These are phyloP conservation scores for Domatiomyces catenatus DNA, from an alignment of 2,329 filamentous ascomycete species.

Conservation along the genomic window DNA sequence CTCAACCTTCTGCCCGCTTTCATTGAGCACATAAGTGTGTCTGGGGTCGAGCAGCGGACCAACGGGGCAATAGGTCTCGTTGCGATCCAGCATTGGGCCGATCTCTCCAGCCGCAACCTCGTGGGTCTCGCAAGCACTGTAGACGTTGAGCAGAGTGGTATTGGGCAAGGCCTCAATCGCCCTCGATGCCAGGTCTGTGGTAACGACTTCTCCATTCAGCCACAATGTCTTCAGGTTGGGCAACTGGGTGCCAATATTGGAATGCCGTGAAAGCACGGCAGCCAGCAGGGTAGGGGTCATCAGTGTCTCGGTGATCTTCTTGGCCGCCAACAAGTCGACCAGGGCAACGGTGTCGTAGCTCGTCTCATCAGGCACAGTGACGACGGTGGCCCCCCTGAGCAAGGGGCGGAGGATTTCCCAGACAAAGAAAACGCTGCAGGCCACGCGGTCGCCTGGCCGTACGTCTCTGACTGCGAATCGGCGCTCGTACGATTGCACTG, in stretches of 20 bases:
- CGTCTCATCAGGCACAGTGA: slow-evolving; percentile 57
- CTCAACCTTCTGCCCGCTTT: slow-evolving; percentile 49
- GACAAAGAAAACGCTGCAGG: slow-evolving; percentile 79
- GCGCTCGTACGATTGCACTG: slow-evolving; percentile 58
- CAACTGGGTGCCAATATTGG: slow-evolving; percentile 47
- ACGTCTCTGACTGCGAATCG: slow-evolving; percentile 57
- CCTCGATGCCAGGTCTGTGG: slow-evolving; percentile 57
- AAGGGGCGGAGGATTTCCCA: slow-evolving; percentile 72
- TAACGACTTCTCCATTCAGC: slow-evolving; percentile 73
- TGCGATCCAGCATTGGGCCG: slow-evolving; percentile 40
- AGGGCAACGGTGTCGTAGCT: slow-evolving; percentile 65
- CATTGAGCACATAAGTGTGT: slow-evolving; percentile 58
- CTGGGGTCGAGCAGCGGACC: slow-evolving; percentile 53
- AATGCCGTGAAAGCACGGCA: slow-evolving; percentile 55
- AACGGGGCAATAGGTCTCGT: slow-evolving; percentile 56
- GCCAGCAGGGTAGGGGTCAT: slow-evolving; percentile 71
- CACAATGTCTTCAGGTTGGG: slow-evolving; percentile 55
- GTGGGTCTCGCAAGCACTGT: slow-evolving; percentile 70
- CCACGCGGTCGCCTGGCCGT: slow-evolving; percentile 56
- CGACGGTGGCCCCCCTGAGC: slow-evolving; percentile 58
- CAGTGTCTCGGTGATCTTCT: slow-evolving; percentile 60
- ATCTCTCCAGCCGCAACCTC: slow-evolving; percentile 68
- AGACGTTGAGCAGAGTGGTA: slow-evolving; percentile 59
- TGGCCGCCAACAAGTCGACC: slow-evolving; percentile 51
- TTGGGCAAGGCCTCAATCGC: slow-evolving; percentile 53